Evolutionary conservation across 2,329 filamentous ascomycete species (phyloP), one percentile per base, ranked within the genome.

Genomic region (Fusarium sulawesiense): DNA sequence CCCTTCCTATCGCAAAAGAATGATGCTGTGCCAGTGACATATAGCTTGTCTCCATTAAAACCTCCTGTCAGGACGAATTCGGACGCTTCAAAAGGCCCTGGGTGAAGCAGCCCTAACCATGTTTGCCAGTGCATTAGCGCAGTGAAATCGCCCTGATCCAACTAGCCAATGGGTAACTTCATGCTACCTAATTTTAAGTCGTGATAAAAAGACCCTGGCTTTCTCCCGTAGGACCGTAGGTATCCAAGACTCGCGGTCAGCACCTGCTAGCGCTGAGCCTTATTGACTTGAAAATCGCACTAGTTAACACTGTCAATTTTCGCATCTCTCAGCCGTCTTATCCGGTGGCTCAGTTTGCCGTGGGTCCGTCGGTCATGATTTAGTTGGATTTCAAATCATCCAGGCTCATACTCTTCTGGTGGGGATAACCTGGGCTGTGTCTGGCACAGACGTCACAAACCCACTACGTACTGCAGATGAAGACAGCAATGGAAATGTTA

Each of bases 371-470:
- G 7, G 41, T 29, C 7, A 21, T 7, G 37, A 2, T 29, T 8
- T 12, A 25, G 10, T 21, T 20, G 23, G 3, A 4, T 25, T 20
- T 14, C 12, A 16, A 23, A 10, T 34, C 30, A 50, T 4, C 5
- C 9, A 37, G 3, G 21, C 12, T 4, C 9, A 11, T 6, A 11
- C 1, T 18, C 2, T 18, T 6, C 16, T 6, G 4, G 16, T 18
- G 32, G 7, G 8, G 32, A 4, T 16, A 2, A 6, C 16, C 16
- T 18, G 32, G 8, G 32, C 16, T 10, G 32, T 18, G 16, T 6
- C 18, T 37, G 32, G 32, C 32, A 10, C 1, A 18, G 2, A 37
- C 32, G 16, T 18, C 32, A 18, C 9, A 37, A 10, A 13, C 12
- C 12, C 7, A 32, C 10, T 34, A 8, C 16, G 4, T 18, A 18